These are phyloP conservation scores for Fusarium avenaceum DNA, from an alignment of 2,329 filamentous ascomycete genomes.

Conservation along the genomic window DNA sequence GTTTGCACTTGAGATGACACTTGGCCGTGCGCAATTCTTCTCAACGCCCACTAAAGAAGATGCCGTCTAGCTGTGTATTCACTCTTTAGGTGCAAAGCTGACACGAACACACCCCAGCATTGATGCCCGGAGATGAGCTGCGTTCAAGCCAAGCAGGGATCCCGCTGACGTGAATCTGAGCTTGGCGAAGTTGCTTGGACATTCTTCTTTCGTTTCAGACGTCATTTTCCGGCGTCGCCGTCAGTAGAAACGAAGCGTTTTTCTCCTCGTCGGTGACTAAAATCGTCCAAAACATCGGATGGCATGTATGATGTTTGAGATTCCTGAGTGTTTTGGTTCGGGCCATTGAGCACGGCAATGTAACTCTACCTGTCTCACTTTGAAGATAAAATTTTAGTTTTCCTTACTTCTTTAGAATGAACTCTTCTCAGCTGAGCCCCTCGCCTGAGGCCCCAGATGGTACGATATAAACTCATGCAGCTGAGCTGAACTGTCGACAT, in stretches of 20 bases:
- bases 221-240: slow-evolving; percentile 47
- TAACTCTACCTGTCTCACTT: slow-evolving; percentile 9
- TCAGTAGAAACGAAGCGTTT: slow-evolving; percentile 26
- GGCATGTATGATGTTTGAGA: slow-evolving; percentile 1
- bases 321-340: not conserved
- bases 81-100: slow-evolving; percentile 16
- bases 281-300: not conserved
- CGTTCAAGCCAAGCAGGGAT: slow-evolving; percentile 45
- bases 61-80: not conserved
- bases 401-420: not conserved
- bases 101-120: slow-evolving; percentile 34
- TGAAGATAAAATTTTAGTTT: not conserved
- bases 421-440: slow-evolving; percentile 23
- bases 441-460: slow-evolving; percentile 5
- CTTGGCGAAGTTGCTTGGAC: slow-evolving; percentile 42
- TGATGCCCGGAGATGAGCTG: slow-evolving; percentile 49
- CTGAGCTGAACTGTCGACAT: slow-evolving; percentile 18
- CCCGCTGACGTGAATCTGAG: slow-evolving; percentile 49
- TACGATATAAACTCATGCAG: slow-evolving; percentile 9
- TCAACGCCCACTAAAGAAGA: not conserved
- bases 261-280: not conserved
- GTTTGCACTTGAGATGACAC: not conserved
- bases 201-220: slow-evolving; percentile 45
- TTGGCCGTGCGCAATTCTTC: slow-evolving; percentile 2
- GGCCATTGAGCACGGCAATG: not conserved